A percentile compares a stretch with the other conserved stretches of the same genome.
Evolutionary conservation across 129 eudicot species (phyloP).

Genomic region (sunflower (Helianthus annuus)): HanXRQr2.0-SUNRISE NC_035434.2:51043349-51043848

Average conservation of each 20-base stretch:
- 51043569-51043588: not conserved
- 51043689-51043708: too few species aligned
- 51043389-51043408: not conserved
- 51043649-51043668: too few species aligned
- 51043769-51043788: too few species aligned
- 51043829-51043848: too few species aligned
- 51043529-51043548: not conserved
- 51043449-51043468: not conserved
- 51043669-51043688: too few species aligned
- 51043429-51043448: not conserved
- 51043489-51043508: not conserved
- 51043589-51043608: not conserved
- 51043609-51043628: not conserved
- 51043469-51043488: not conserved
- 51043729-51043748: too few species aligned
- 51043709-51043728: too few species aligned
- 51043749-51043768: too few species aligned
- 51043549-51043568: not conserved
- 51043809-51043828: too few species aligned
- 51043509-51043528: constrained; percentile 4
- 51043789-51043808: too few species aligned
- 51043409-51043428: not conserved
- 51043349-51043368: constrained; percentile 9
- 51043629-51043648: not conserved
- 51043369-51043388: not conserved